Percentiles rank a stretch among this genome's conserved stretches.
These are phyloP conservation scores for Turritis glabra DNA, from an alignment of 345 rosid genomes.

Conservation along the genomic window DNA sequence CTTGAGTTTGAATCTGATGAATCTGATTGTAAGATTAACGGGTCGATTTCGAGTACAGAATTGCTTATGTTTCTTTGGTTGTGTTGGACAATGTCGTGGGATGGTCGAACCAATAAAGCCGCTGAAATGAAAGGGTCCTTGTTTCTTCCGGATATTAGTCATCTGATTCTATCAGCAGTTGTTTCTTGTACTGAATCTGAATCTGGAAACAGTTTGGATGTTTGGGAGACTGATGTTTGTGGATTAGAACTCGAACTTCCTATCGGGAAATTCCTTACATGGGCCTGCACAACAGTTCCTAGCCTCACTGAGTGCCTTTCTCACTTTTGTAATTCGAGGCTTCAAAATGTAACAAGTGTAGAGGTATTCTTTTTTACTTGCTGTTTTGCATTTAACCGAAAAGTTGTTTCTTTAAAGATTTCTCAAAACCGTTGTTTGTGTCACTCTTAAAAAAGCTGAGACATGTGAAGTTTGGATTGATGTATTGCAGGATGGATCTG, in stretches of 20 bases:
- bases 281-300: slow-evolving; percentile 64
- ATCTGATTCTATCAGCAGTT: slow-evolving; percentile 63
- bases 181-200: slow-evolving; percentile 58
- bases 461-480: slow-evolving; percentile 13
- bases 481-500: slow-evolving; percentile 50
- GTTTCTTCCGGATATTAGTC: slow-evolving; percentile 63
- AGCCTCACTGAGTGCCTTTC: slow-evolving; percentile 60
- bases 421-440: neutral
- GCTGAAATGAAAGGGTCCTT: slow-evolving; percentile 32
- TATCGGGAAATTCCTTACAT: slow-evolving; percentile 60
- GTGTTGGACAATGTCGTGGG: slow-evolving; percentile 81
- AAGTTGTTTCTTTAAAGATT: neutral
- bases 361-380: slow-evolving; percentile 46
- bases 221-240: slow-evolving; percentile 57
- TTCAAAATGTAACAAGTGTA: slow-evolving; percentile 32
- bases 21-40: slow-evolving; percentile 62
- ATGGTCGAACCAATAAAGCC: slow-evolving; percentile 36
- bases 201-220: slow-evolving; percentile 47
- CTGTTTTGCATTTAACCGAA: neutral
- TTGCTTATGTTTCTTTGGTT: slow-evolving; percentile 61
- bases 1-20: slow-evolving; percentile 68
- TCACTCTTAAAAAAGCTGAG: too few relatives aligned
- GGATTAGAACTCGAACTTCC: slow-evolving; percentile 60
- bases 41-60: slow-evolving; percentile 52
- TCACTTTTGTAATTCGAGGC: slow-evolving; percentile 58